Conservation (phyloP, 2,329 filamentous ascomycete genomes). For the Apiospora aurea region DNA sequence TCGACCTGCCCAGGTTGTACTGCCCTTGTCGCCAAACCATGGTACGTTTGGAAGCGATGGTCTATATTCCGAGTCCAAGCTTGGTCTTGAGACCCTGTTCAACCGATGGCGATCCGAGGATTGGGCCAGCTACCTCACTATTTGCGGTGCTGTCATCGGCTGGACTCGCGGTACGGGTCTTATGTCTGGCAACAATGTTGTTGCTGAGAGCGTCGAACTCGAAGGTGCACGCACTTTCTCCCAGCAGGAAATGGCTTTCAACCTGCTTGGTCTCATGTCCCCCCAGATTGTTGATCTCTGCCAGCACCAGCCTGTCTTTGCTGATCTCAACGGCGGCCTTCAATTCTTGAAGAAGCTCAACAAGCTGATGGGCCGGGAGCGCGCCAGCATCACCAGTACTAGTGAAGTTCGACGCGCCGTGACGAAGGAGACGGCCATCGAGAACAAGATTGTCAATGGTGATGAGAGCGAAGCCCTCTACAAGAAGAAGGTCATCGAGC, state of each 20-base stretch:
- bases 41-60: constrained; percentile 98
- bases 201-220: constrained; percentile 95
- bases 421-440: constrained; percentile 92
- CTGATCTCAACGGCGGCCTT: constrained; percentile 95
- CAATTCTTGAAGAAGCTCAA: constrained; percentile 98
- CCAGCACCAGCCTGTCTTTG: constrained; percentile 94
- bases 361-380: constrained; percentile 89
- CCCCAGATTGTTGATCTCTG: constrained; percentile 93
- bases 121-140: constrained; percentile 97
- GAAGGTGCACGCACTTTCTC: constrained; percentile 98
- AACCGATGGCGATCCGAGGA: constrained; percentile 98
- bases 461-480: constrained; percentile 91
- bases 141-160: constrained; percentile 97
- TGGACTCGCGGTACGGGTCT: constrained; percentile 99
- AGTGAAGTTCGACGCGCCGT: constrained; percentile 93
- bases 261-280: constrained; percentile 94
- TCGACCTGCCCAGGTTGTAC: constrained; percentile 92
- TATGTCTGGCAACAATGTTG: constrained; percentile 97
- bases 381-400: constrained; percentile 93
- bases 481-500: constrained; percentile 92
- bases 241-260: constrained; percentile 99
- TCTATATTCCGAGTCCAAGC: constrained; percentile 97
- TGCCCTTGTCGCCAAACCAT: constrained; percentile 96
- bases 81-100: constrained; percentile 95
- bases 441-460: constrained; percentile 97